These are phyloP conservation scores for Lycium barbarum DNA, from an alignment of 257 asterid species.

Conservation along the genomic window DNA sequence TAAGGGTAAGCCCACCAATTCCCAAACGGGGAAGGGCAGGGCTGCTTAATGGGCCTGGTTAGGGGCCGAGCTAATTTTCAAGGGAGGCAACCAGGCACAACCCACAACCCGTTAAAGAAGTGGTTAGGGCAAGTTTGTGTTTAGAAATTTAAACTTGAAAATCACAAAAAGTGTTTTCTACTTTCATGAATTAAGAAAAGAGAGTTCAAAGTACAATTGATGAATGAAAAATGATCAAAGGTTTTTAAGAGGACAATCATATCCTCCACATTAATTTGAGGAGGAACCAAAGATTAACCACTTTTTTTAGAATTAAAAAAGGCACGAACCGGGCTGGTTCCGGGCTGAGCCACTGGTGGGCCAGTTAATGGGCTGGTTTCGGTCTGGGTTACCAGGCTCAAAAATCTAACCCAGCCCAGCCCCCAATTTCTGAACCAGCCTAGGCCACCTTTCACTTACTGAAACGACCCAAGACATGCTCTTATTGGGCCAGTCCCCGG, in stretches of 20 bases:
- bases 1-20: not conserved
- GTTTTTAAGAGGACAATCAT: not conserved
- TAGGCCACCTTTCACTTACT: not conserved
- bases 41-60: not conserved
- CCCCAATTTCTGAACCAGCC: not conserved
- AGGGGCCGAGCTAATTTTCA: not conserved
- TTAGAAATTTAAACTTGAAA: not conserved
- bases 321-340: not conserved
- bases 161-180: not conserved
- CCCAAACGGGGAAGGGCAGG: not conserved
- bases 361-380: not conserved
- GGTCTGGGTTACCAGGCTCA: not conserved
- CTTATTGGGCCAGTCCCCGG: not conserved
- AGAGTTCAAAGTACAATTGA: not conserved
- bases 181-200: not conserved
- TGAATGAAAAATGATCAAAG: not conserved
- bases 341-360: not conserved
- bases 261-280: conserved; percentile 14
- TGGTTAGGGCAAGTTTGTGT: not conserved
- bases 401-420: not conserved
- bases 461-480: not conserved
- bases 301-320: not conserved
- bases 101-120: not conserved
- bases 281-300: not conserved
- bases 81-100: conserved; percentile 13